These are phyloP conservation scores for Pythium dissotocum DNA, from an alignment of 352 stramenopile species.

Conservation along the genomic window DNA sequence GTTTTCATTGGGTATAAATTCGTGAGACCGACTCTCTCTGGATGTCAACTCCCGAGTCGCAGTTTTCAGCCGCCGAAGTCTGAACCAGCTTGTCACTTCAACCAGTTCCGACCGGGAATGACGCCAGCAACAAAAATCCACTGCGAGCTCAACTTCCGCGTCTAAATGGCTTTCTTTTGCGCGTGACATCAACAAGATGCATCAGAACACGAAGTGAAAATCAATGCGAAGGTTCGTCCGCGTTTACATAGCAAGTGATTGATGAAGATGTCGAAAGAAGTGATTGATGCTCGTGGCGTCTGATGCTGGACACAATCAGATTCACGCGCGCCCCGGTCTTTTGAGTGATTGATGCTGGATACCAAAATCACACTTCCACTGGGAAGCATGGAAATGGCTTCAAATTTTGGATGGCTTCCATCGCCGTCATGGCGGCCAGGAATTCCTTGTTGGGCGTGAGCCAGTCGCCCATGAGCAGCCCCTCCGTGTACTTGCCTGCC, in stretches of 20 bases:
- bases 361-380: background rate
- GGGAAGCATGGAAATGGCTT: conserved; percentile 67
- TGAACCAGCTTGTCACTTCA: background rate
- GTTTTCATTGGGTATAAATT: background rate
- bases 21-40: background rate
- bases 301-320: background rate
- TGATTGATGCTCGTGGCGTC: background rate
- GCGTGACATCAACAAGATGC: background rate
- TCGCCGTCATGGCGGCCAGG: conserved; percentile 53
- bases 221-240: background rate
- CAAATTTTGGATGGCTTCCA: conserved; percentile 65
- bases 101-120: background rate
- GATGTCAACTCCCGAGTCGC: background rate
- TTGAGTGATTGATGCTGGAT: background rate
- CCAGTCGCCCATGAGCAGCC: conserved; percentile 71
- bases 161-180: background rate
- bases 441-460: conserved; percentile 67
- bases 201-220: background rate
- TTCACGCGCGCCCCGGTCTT: background rate
- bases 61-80: background rate
- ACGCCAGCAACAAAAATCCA: background rate
- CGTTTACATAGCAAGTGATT: background rate
- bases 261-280: background rate
- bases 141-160: background rate
- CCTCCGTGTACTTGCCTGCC: conserved; percentile 59